phyloP scores from a whole-genome alignment of 108 stramenopile genomes.

The Chaetoceros muelleri region DNA sequence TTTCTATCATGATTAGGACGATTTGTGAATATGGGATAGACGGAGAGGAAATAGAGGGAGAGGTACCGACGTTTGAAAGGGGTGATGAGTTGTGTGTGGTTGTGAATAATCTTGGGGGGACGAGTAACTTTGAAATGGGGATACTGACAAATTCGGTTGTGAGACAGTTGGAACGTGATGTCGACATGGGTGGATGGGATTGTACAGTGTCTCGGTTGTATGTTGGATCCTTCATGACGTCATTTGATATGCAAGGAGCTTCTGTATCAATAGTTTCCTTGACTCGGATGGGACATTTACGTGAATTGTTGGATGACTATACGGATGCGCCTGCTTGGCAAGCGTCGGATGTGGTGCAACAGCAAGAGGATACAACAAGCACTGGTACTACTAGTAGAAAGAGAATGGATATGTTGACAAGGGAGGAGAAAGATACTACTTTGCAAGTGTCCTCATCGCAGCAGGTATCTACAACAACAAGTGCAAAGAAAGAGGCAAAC shows the following conservation, averaged over 20 bases:
- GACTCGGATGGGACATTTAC: constrained; percentile 22
- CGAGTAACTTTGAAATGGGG: constrained; percentile 89
- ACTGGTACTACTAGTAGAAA: too few relatives aligned
- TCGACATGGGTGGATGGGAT: constrained; percentile 8
- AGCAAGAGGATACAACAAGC: neutral
- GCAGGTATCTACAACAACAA: neutral
- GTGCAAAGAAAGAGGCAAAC: neutral
- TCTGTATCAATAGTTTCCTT: constrained; percentile 77
- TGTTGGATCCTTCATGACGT: constrained; percentile 90
- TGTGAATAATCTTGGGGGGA: constrained; percentile 93
- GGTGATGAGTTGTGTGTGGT: constrained; percentile 71
- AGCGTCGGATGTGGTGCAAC: constrained; percentile 39
- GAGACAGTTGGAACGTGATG: constrained; percentile 29
- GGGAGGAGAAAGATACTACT: neutral
- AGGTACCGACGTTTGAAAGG: constrained; percentile 44
- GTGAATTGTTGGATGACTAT: constrained; percentile 58
- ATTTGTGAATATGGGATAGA: constrained; percentile 64
- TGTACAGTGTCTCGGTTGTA: constrained; percentile 58
- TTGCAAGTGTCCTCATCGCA: too few relatives aligned
- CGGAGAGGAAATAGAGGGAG: constrained; percentile 6
- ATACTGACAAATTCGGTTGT: constrained; percentile 67
- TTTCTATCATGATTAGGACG: constrained; percentile 53
- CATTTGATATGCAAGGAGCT: constrained; percentile 95
- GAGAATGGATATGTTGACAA: too few relatives aligned
- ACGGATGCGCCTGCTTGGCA: constrained; percentile 83